Evolutionary conservation across 1,284 basidiomycete genomes (phyloP), one percentile per base, ranked within the genome.

Genomic region (Puccinia hordei): DNA sequence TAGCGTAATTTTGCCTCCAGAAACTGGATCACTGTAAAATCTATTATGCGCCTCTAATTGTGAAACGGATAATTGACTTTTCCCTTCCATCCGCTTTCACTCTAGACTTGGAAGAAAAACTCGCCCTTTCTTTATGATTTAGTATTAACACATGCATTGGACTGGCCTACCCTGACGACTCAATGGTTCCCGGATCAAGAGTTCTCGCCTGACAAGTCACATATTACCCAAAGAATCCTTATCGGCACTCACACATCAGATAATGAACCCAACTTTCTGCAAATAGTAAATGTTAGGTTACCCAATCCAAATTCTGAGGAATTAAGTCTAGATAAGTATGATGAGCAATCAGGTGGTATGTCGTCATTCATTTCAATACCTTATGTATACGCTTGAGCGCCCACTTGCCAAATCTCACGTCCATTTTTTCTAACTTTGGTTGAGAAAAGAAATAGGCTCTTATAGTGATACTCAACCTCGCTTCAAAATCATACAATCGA

Each of bases 231-330:
- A 86, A 92, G 96, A 49, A 89, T 99, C 65, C 91, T 99, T 33
- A 90, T 99, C 44, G 97, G 96, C 68, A 99, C 97, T 0, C 96
- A 99, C 87, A 99, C 97, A 1, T 98, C 95, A 8, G 93, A 92
- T 5, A 93, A 96, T 87, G 91, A 93, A 17, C 92, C 93, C 85
- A 96, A 99, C 87, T 93, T 97, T 87, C 90, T 99, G 55, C 94
- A 98, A 87, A 98, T 99, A 83, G 96, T 95, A 35, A 91, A 92
- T 66, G 93, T 98, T 12, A 92, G 95, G 82, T 91, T 99, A 76
- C 97, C 97, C 17, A 94, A 93, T 77, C 84, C 83, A 51, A 89
- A 89, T 57, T 89, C 90, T 5, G 92, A 92, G 83, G 90, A 91
- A 81, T 89, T 97, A 73, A 91, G 92, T 84, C 88, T 90, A 19